Evolutionary conservation across 75 land plant genomes (phyloP), one percentile per base, ranked within the genome.

Genomic region (Sequoia sempervirens): DNA sequence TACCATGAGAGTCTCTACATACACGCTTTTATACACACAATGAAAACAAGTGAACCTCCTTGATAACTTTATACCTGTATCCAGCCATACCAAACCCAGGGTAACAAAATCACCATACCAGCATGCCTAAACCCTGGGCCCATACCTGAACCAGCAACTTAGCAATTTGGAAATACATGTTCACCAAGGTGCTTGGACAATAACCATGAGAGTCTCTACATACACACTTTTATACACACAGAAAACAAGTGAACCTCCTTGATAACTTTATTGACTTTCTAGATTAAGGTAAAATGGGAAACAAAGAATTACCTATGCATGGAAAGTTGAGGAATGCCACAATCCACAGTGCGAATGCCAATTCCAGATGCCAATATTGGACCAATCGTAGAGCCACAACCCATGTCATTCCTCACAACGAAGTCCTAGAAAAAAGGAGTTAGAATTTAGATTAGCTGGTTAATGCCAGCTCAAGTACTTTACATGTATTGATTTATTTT

Each of bases 321-420:
- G 37, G 98, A 96, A 36, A 97, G 93, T 79, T 97, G 99, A 80
- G 99, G 91, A 83, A 96, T 97, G 80, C 99, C 99, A 88, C 95
- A 93, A 86, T 97, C 99, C 30, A 97, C 98, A 56, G 99, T 96
- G 30, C 96, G 90, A n/a, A 96, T 94, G 61, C 99, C 99, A 85
- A 94, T 89, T 20, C 98, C 98, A 6, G 98, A 93, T 80, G 99
- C 99, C 68, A 97, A 89, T 70, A 97, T 97, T 11, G 99, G 99
- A 75, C 99, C 99, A 74, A 97, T 97, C 12, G 99, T 97, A 68
- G 95, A 96, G 81, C 98, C 99, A 90, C 98, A 97, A 28, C 95
- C 98, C 96, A 93, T 94, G 78, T 97, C 99, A 91, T 97, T 97
- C 70, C 98, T 92, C 82, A 97, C 99, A 40, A 96, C 98, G 90